Evolutionary conservation across 169 alveolate genomes (phyloP).

Genomic region (Perkinsus marinus): DNA sequence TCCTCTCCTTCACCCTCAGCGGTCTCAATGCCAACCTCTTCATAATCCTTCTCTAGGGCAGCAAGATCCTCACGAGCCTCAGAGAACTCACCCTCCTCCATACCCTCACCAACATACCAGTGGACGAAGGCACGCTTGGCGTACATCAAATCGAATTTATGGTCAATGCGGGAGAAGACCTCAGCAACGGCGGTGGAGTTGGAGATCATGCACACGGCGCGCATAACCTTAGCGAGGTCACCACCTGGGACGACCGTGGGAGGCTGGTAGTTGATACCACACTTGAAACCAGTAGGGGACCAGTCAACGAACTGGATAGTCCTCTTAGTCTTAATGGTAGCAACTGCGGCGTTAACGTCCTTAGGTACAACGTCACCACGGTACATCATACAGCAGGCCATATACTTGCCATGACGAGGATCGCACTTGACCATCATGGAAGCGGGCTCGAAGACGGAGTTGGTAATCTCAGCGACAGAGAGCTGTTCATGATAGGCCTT

Average conservation of each 20-base stretch:
- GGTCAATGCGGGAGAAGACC: conserved; percentile 90
- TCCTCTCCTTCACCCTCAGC: conserved; percentile 78
- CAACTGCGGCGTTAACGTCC: conserved; percentile 95
- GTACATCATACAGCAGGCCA: conserved; percentile 91
- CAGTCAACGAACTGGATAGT: conserved; percentile 94
- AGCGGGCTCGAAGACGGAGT: conserved; percentile 97
- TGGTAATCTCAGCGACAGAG: conserved; percentile 94
- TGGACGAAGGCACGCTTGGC: conserved; percentile 98
- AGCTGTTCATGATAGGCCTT: conserved; percentile 96
- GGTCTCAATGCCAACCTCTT: conserved; percentile 91
- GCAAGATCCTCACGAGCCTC: conserved; percentile 98
- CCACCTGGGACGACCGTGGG: conserved; percentile 99
- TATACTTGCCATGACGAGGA: conserved; percentile 94
- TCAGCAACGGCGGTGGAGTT: conserved; percentile 97
- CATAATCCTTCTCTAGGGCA: conserved; percentile 92
- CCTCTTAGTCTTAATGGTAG: conserved; percentile 91
- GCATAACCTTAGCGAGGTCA: conserved; percentile 93
- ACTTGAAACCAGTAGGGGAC: conserved; percentile 98
- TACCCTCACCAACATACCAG: conserved; percentile 98
- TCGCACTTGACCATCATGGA: conserved; percentile 96
- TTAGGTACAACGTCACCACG: conserved; percentile 98
- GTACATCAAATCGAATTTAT: conserved; percentile 93
- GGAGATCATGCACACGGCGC: conserved; percentile 95
- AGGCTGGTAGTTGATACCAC: conserved; percentile 97
- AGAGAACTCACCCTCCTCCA: conserved; percentile 97